These are phyloP conservation scores for Phytophthora fragariaefolia DNA, from an alignment of 352 stramenopile genomes.

Conservation along the genomic window DNA sequence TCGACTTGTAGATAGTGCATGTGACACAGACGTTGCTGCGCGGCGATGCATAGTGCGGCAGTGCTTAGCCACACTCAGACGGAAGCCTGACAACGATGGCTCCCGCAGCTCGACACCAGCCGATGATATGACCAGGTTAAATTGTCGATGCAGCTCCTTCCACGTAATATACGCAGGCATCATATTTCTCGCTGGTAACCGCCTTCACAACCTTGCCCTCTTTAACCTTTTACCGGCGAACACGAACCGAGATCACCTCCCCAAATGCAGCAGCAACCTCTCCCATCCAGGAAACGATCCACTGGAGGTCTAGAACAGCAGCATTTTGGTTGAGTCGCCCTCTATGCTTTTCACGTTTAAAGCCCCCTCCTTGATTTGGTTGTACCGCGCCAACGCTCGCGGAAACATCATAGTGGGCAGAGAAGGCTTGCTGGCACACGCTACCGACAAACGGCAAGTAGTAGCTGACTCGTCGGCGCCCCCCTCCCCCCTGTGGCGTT, in stretches of 20 bases:
- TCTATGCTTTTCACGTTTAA: not conserved
- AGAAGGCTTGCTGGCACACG: slow-evolving; percentile 6
- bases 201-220: too few species aligned
- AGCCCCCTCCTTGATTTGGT: slow-evolving; percentile 1
- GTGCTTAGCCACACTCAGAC: not conserved
- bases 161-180: too few species aligned
- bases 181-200: too few species aligned
- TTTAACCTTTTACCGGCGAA: too few species aligned
- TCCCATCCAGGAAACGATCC: too few species aligned
- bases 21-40: slow-evolving; percentile 24
- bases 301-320: too few species aligned
- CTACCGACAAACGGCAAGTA: slow-evolving; percentile 7
- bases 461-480: not conserved
- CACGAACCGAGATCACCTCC: too few species aligned
- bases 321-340: not conserved
- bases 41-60: slow-evolving; percentile 12
- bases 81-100: slow-evolving; percentile 3
- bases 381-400: slow-evolving; percentile 9
- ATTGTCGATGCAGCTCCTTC: too few species aligned
- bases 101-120: not conserved
- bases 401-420: not conserved
- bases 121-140: too few species aligned
- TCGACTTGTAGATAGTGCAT: slow-evolving; percentile 11
- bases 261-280: too few species aligned
- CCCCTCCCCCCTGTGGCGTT: not conserved